Evolutionary conservation across 805 yeast genomes (phyloP).

Genomic region (Saccharomycopsis amapae): DNA sequence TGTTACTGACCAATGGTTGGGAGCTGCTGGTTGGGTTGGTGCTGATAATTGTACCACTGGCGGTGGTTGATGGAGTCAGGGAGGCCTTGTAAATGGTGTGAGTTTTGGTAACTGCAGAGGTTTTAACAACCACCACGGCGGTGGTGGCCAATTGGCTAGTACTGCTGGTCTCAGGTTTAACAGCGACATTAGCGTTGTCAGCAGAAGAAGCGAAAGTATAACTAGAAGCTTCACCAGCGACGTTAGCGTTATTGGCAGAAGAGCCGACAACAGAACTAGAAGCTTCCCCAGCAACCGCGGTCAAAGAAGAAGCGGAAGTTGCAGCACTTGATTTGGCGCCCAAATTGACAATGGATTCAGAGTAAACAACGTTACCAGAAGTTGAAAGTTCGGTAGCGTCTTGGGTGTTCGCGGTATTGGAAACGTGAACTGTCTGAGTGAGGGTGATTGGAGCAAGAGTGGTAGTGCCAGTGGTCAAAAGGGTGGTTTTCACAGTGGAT

Average conservation of each 20-base stretch:
- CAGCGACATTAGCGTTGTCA: no score
- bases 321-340: neutral
- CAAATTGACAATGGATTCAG: neutral
- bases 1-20: conserved; percentile 13
- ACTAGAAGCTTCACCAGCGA: neutral
- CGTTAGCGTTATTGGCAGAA: no score
- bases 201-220: neutral
- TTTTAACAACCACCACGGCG: neutral
- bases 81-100: conserved; percentile 14
- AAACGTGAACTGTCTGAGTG: conserved; percentile 1
- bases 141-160: neutral
- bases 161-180: neutral
- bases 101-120: conserved; percentile 11
- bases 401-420: neutral
- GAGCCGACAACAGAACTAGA: conserved; percentile 1
- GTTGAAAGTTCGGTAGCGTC: conserved; percentile 1
- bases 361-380: conserved; percentile 14
- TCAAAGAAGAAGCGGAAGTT: neutral
- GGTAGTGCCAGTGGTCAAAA: neutral
- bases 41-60: conserved; percentile 6
- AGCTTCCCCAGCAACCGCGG: neutral
- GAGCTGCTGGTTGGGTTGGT: neutral
- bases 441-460: conserved; percentile 3
- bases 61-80: conserved; percentile 6
- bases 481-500: neutral